Evolutionary conservation across 441 rosid species (phyloP), one percentile per base, ranked within the genome.

Genomic region (Arabidopsis lyrata): DNA sequence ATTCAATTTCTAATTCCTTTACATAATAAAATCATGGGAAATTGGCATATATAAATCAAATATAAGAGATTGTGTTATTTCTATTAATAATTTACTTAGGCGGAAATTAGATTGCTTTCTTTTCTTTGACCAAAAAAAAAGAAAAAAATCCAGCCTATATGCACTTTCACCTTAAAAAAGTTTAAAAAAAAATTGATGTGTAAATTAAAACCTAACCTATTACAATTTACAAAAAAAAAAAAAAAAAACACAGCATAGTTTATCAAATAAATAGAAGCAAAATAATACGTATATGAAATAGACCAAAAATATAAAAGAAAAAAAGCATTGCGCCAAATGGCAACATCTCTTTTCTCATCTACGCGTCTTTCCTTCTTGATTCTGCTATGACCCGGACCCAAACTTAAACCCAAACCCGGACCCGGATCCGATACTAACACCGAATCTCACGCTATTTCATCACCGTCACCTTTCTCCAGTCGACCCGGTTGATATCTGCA

Each of bases 401-500:
- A 12, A 61, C 20, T 16, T 10, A 13, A 4, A 14, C 52, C 14
- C 32, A 6, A 2, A 52, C 34, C 57, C 58, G 35, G 2, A 1
- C 3, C 50, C 52, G 52, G 20, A 31, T 11, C 2, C 13, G 32
- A 64, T 12, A 42, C 20, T 3, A 3, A 44, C 53, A 22, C 66
- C 50, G 53, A 32, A 68, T 56, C 34, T 69, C 10, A 69, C 57
- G 73, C 47, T 11, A 32, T 59, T 39, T 60, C 49, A 49, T 39
- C 35, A 61, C 66, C 65, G 65, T 60, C 49, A 12, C 34, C 29
- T 24, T 52, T 9, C 18, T 38, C 36, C 16, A 53, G 11, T 59
- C 64, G 64, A 59, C 48, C 12, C 66, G 50, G 66, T 61, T 61
- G 20, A 24, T 41, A 20, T 34, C 18, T 35, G 6, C 5, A 70